Evolutionary conservation across 2,329 filamentous ascomycete species (phyloP), one percentile per base, ranked within the genome.

Genomic region (Paecilomyces formosus): DNA sequence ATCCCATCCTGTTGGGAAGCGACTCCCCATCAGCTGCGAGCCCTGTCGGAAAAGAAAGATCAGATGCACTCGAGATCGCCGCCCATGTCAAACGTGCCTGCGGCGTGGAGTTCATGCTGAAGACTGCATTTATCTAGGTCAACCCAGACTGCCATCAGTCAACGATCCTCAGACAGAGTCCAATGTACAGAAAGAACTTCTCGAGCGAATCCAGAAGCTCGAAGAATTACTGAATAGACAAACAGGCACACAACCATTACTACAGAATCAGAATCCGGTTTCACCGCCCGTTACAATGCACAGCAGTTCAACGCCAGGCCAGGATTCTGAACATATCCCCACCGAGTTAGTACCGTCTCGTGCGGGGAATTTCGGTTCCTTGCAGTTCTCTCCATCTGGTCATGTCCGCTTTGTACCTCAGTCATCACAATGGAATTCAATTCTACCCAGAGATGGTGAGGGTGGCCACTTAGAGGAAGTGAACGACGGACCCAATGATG

Each of bases 31-130:
- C 49, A 75, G 70, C 57, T 76, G 74, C 50, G 73, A 76, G 59
- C 73, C 74, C 39, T 76, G 74, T 60, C 70, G 74, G 53, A 69
- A 67, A 11, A 65, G 74, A 53, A 76, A 76, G 57, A 76, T 76
- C 50, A 67, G 70, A 26, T 76, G 74, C 59, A 69, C 72, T 24
- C 74, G 74, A 24, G 72, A 74, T 60, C 67, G 67, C n/a, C 66
- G 68, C 13, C 73, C 74, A 22, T 76, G 74, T 52, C 68, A 75
- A 49, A 75, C 73, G 3, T 76, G 74, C 63, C 66, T 74, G 9
- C 68, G 71, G 15, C 70, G 74, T 24, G 73, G 74, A 7, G 63
- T 75, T 21, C 70, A 70, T 5, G 67, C 69, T 12, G 68, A 72
- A 53, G 71, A 75, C 57, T 74, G 72, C 52, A 68, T 76, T 59